Base-by-base conservation (phyloP, 2,329 filamentous ascomycete species). In the Penicillium sp. region DNA sequence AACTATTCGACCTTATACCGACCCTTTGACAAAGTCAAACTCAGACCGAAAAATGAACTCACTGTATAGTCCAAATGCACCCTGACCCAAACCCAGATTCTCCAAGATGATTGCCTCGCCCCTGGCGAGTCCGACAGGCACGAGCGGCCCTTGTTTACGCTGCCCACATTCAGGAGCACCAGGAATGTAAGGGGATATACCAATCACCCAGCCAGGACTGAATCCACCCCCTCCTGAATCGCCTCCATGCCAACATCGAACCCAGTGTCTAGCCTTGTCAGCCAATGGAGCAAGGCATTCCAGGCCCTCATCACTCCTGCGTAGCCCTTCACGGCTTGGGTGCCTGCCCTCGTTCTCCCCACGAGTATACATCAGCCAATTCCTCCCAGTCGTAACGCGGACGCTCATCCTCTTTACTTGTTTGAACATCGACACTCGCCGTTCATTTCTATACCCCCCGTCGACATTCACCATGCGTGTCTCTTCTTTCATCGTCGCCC, bases 121-220 rank as follows among this genome's bases (percentile, higher is more conserved):
- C 41, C 18, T 47, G 24, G 44, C 16, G 9, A 31, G 31, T 31
- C 7, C 31, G 24, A 60, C 53, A 41, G 46, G 52, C 39, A 59
- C 53, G 52, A 55, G 43, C 31, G 36, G 47, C 41, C 65, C 64
- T 60, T 66, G 57, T 63, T 55, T 60, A 62, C 46, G 44, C 59
- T 54, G 40, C 59, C 55, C 57, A 64, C 62, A 67, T 65, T 66
- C 65, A 63, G 11, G 41, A 16, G 33, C 43, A 36, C 31, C 40
- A 59, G 60, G 63, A 65, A 68, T 67, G 66, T 55, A 68, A 68
- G 66, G 66, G 57, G 63, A 60, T 51, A 24, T 39, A 59, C 47
- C 53, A 61, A 56, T 56, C 54, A 51, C 46, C 39, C 4, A 35
- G 13, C 16, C 18, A 27, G 44, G 46, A 36, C 24, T 63, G 65